Conservation (phyloP, 2,329 filamentous ascomycete species). For the Fonsecaea erecta region DNA sequence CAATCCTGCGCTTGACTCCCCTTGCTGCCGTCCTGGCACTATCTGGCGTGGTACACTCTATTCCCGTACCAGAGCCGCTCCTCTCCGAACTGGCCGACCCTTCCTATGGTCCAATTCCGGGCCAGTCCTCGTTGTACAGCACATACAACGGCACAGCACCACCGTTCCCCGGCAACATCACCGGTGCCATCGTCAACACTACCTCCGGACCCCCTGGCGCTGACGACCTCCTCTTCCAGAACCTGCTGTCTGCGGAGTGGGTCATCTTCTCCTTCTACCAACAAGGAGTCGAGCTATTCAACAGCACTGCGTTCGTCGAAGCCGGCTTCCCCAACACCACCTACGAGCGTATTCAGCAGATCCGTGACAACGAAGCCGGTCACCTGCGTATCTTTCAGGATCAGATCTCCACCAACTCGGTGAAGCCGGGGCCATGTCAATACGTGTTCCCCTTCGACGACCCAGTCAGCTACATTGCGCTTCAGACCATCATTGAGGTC, state of each 20-base stretch:
- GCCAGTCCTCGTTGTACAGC: conserved; percentile 43
- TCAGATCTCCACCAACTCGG: conserved; percentile 48
- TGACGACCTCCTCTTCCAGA: conserved; percentile 53
- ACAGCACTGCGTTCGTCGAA: conserved; percentile 42
- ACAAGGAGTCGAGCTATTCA: conserved; percentile 49
- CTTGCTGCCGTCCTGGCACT: not conserved
- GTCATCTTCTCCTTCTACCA: conserved; percentile 54
- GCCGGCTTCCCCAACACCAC: conserved; percentile 48
- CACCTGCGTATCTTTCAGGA: conserved; percentile 53
- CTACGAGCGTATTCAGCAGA: conserved; percentile 47
- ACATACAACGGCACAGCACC: conserved; percentile 41
- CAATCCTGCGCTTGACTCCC: not conserved
- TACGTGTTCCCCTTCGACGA: conserved; percentile 41
- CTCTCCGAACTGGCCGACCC: not conserved
- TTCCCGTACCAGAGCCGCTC: not conserved
- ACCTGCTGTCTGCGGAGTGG: conserved; percentile 53
- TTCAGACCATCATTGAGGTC: conserved; percentile 45
- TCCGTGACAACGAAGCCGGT: conserved; percentile 54
- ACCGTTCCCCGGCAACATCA: conserved; percentile 47
- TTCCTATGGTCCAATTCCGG: conserved; percentile 41
- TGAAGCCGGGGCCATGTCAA: conserved; percentile 48
- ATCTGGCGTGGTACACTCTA: not conserved
- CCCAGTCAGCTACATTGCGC: conserved; percentile 39
- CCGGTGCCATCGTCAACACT: conserved; percentile 42
- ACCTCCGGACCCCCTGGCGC: conserved; percentile 41